phyloP scores from a whole-genome alignment of 331 rosid species.

The Cydonia oblonga region DNA sequence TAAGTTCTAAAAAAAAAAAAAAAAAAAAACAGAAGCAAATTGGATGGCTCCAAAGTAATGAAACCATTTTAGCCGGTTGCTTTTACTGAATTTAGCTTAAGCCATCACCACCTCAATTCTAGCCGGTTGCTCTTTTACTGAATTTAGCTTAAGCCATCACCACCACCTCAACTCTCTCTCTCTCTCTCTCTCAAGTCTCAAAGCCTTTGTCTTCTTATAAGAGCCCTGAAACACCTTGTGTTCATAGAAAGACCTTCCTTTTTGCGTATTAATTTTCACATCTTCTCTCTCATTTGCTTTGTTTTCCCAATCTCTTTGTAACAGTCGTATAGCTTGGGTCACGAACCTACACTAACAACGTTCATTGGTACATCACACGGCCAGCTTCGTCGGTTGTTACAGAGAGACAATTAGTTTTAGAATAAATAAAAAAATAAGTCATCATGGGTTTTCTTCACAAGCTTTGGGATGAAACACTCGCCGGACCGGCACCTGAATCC shows the following conservation, averaged over 20 bases:
- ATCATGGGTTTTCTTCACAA: conserved; percentile 74
- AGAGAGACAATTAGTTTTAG: background rate
- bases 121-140: conserved; percentile 1
- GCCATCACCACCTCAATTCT: conserved; percentile 8
- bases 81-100: background rate
- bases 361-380: background rate
- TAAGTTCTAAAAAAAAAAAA: too few species aligned
- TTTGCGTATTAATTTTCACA: background rate
- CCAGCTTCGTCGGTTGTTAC: conserved; percentile 24
- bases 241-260: background rate
- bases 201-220: conserved; percentile 18
- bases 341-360: background rate
- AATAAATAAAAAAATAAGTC: background rate
- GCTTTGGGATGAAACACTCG: conserved; percentile 95
- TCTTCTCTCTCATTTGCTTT: conserved; percentile 35
- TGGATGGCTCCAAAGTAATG: conserved; percentile 22
- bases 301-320: conserved; percentile 37
- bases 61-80: conserved; percentile 31
- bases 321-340: conserved; percentile 23
- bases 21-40: background rate
- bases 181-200: conserved; percentile 3
- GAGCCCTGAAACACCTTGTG: background rate
- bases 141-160: conserved; percentile 10
- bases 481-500: conserved; percentile 90
- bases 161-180: background rate